Percentiles rank a stretch among this genome's conserved stretches.
These are phyloP conservation scores for Penicillium mononematosum DNA, from an alignment of 495 filamentous ascomycete species.

Conservation along the genomic window DNA sequence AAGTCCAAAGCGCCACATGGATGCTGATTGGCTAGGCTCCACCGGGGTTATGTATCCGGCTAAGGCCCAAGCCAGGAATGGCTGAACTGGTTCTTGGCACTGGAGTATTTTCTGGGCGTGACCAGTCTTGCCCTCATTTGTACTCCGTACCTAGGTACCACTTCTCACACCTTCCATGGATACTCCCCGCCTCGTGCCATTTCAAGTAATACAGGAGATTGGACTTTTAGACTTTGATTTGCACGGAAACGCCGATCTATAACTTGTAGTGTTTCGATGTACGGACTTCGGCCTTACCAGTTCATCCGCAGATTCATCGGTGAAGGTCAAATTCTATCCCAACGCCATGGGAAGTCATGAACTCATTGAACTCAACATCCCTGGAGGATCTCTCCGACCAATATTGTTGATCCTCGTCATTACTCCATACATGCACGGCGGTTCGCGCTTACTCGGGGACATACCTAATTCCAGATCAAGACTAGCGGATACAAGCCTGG, in stretches of 20 bases:
- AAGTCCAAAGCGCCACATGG: background rate
- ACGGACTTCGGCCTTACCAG: background rate
- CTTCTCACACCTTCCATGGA: background rate
- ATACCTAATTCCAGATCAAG: background rate
- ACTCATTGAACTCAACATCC: background rate
- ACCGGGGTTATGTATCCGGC: conserved; percentile 22
- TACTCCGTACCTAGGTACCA: background rate
- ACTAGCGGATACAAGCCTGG: background rate
- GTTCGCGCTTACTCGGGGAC: conserved; percentile 6
- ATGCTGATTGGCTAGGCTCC: conserved; percentile 1
- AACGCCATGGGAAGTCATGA: background rate
- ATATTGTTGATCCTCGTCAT: background rate
- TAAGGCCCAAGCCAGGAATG: background rate
- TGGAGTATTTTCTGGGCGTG: background rate
- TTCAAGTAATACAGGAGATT: background rate
- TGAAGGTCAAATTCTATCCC: background rate
- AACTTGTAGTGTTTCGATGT: background rate
- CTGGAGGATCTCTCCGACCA: background rate
- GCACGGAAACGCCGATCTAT: conserved; percentile 1
- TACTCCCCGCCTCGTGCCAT: background rate
- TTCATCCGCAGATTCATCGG: background rate
- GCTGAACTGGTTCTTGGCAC: background rate
- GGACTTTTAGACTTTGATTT: background rate
- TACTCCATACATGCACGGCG: background rate
- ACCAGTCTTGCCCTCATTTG: conserved; percentile 2